Base-by-base conservation (phyloP, 306 rosid genomes). In the Leucaena leucocephala region DNA sequence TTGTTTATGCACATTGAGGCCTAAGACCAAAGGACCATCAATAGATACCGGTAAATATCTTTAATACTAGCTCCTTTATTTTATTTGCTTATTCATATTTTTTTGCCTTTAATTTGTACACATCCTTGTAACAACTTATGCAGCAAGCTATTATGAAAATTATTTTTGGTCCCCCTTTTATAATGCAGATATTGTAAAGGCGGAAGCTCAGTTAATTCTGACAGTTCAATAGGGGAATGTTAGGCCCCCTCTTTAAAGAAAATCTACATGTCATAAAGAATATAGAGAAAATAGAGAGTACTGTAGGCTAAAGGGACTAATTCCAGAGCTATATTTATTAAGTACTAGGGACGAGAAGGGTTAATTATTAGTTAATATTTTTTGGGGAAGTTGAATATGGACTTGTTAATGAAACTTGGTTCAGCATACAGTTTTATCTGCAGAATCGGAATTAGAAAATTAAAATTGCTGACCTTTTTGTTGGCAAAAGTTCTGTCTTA, bases 1-100 rank as follows among this genome's bases (percentile, higher is more conserved):
- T 78, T 95, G 91, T 81, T 71, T 91, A 75, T 87, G 92, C 84
- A 77, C 84, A 9, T 74, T 83, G 74, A 61, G 81, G 83, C 86
- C 72, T 52, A 92, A 88, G 89, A 57, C 71, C 40, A 82, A 84
- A 83, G 71, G 81, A 74, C 85, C 97, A 62, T 81, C 89, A 17
- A 17, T 44, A 40, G 96, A 88, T 83, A 77, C 87, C 35, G 98
- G 98, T 91, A 86, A 50, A 54, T 87, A 72, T 82, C 73, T 83
- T 67, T 42, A 83, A 46, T 80, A 81, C 58, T 62, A 40, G 27
- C 45, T 68, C 36, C 48, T 33, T 66, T 5, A 27, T 44, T 68
- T 14, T 55, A 38, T 7, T 67, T 72, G 19, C 14, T 65, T 69
- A 9, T 72, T 76, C 74, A 62, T 21, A 55, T 10, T 59, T 59